These are phyloP conservation scores for Przewalskia tangutica DNA, from an alignment of 257 asterid genomes.

Conservation along the genomic window DNA sequence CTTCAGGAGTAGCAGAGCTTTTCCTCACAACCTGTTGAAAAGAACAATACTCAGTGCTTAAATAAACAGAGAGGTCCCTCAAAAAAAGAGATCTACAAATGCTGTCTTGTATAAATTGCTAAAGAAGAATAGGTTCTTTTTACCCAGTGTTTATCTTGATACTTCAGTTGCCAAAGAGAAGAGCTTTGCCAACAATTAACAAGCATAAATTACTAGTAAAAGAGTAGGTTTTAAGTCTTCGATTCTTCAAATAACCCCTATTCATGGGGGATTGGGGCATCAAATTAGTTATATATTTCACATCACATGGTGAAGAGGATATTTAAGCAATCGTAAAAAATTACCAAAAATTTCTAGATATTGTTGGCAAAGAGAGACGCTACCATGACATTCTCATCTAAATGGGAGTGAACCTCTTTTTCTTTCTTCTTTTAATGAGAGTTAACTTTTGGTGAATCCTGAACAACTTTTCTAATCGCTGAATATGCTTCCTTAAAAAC, in stretches of 20 bases:
- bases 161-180: not conserved
- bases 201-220: not conserved
- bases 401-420: not conserved
- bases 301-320: not conserved
- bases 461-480: not conserved
- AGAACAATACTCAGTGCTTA: not conserved
- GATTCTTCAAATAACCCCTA: not conserved
- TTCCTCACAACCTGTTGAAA: conserved; percentile 54
- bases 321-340: not conserved
- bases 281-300: not conserved
- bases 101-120: not conserved
- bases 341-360: not conserved
- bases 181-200: not conserved
- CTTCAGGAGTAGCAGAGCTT: conserved; percentile 56
- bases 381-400: not conserved
- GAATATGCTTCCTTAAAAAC: not conserved
- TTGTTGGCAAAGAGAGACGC: not conserved
- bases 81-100: not conserved
- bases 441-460: no score
- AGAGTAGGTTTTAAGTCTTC: not conserved
- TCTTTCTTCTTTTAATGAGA: no score
- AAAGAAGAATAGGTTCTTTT: not conserved
- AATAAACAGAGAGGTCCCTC: not conserved
- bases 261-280: not conserved
- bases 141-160: not conserved